A percentile compares a stretch with the other conserved stretches of the same genome.
Evolutionary conservation across 2,329 filamentous ascomycete genomes (phyloP).

Genomic region (Fusarium keratoplasticum): DNA sequence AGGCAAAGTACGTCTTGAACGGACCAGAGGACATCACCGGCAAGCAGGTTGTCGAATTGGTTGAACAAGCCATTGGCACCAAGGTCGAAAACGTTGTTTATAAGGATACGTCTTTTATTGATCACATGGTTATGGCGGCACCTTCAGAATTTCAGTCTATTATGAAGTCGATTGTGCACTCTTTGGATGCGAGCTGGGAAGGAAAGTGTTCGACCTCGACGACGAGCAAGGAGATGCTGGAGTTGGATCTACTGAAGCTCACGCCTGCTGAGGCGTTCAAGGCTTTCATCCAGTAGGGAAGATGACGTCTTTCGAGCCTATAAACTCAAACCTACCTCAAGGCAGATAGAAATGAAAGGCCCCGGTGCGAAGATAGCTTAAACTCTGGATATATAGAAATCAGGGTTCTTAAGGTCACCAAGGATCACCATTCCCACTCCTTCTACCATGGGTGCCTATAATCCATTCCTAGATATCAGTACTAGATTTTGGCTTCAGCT

Average conservation of each 20-base stretch:
- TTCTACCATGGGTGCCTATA: too few species aligned
- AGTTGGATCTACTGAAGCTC: neutral
- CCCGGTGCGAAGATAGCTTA: too few species aligned
- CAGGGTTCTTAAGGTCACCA: too few species aligned
- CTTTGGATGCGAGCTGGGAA: neutral
- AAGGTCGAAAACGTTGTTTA: slow-evolving; percentile 44
- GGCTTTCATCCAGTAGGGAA: neutral
- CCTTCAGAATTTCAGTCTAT: slow-evolving; percentile 27
- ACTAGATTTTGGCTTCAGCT: neutral
- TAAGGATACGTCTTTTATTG: slow-evolving; percentile 47
- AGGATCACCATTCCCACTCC: too few species aligned
- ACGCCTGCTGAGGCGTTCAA: neutral
- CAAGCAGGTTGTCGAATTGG: slow-evolving; percentile 47
- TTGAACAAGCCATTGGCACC: slow-evolving; percentile 49
- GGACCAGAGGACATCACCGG: slow-evolving; percentile 55
- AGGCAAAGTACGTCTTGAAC: slow-evolving; percentile 53
- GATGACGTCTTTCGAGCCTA: neutral
- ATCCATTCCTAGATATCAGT: neutral
- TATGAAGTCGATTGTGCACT: neutral
- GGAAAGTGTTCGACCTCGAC: neutral
- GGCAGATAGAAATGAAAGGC: neutral
- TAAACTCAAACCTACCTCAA: neutral
- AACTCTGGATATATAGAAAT: too few species aligned
- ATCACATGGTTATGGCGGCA: slow-evolving; percentile 27
- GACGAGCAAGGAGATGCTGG: neutral